Evolutionary conservation across 352 stramenopile species (phyloP), one percentile per base, ranked within the genome.

Genomic region (Phytophthora parvispora): DNA sequence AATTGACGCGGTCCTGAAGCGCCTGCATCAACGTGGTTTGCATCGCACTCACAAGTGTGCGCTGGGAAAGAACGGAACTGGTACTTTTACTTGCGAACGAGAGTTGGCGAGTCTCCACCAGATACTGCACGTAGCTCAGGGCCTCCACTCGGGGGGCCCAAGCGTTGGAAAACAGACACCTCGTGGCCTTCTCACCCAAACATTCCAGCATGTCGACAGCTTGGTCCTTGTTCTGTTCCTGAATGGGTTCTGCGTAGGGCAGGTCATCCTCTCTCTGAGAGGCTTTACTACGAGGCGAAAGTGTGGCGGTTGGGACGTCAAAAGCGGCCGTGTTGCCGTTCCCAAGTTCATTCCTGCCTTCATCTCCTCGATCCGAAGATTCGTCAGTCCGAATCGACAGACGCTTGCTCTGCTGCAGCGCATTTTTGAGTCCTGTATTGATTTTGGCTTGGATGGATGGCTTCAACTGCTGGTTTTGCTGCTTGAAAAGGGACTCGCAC

Each of bases 91-190:
- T 56, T 32, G 87, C 81, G 49, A 93, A 83, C 10, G 72, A 59
- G 8, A 93, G 49, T 24, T 81, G 63, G 0, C 87, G 84, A 24
- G 78, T 73, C 52, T 93, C 76, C 22, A 96, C 60, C 53, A 90
- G 74, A 18, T 79, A 83, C 48, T 96, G 88, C 28, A 96, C 55
- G 40, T 90, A 91, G 64, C 88, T 93, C 15, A 96, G 68, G 9
- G 83, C 89, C 60, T 95, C 89, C 1, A 95, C 87, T 1, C 89
- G 87, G 27, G 89, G 89, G 20, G 86, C 86, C 89, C 89, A 96
- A 2, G 89, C 86, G 43, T 91, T 91, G 1, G 87, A 96, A 31
- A 95, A 92, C 20, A 96, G 32, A 45, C 86, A 96, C 1, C 89
- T 79, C 5, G 87, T 78, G 0, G 91, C 70, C 48, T 93, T 93